These are phyloP conservation scores for Beauveria brongniartii DNA, from an alignment of 2,329 filamentous ascomycete genomes.

Conservation along the genomic window DNA sequence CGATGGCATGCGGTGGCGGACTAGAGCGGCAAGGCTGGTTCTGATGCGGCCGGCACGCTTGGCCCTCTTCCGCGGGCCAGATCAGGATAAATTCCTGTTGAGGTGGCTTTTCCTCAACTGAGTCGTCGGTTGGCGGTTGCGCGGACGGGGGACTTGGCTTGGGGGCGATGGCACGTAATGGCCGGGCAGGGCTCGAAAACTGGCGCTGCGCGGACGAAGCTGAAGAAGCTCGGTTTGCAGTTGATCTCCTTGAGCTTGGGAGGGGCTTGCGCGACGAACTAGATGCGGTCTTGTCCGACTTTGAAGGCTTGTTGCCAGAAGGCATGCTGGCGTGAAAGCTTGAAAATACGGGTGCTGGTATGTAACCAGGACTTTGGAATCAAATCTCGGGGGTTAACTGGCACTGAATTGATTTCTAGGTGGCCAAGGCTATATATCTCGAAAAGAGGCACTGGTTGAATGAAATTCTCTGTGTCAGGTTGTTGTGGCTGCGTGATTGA, in stretches of 20 bases:
- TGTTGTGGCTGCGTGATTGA: background rate
- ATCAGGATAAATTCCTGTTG: background rate
- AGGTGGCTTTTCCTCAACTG: background rate
- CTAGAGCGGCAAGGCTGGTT: background rate
- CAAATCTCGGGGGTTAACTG: background rate
- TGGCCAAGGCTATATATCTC: background rate
- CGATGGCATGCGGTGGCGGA: background rate
- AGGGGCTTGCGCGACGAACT: background rate
- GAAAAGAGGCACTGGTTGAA: background rate
- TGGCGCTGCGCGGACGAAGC: background rate
- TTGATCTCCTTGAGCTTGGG: background rate
- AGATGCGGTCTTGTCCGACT: background rate
- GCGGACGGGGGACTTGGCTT: background rate
- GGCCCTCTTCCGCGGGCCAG: background rate
- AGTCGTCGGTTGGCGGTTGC: background rate
- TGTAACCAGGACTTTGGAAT: background rate
- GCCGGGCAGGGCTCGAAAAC: background rate
- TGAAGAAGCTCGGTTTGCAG: background rate
- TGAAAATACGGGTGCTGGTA: background rate
- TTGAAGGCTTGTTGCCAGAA: background rate
- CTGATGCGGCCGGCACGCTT: too few species aligned
- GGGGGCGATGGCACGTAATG: background rate
- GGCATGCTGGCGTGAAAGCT: background rate
- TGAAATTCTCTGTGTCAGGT: too few species aligned
- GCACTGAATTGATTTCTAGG: background rate